A percentile compares a stretch with the other conserved stretches of the same genome.
Evolutionary conservation across 2,329 filamentous ascomycete genomes (phyloP).

Genomic region (Lecanicillium sp.): DNA sequence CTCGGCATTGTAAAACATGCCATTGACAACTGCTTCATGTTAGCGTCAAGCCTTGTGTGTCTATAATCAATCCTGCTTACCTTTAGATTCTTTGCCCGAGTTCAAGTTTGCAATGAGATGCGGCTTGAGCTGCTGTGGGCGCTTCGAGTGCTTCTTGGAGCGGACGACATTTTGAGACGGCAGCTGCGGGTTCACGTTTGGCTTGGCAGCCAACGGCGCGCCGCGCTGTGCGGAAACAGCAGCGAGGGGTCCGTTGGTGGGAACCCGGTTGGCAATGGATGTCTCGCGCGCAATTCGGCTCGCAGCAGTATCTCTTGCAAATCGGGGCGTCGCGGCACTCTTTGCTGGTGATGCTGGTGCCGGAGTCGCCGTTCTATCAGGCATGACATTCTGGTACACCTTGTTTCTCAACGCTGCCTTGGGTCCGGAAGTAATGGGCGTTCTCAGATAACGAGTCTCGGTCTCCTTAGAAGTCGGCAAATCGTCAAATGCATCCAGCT

Average conservation of each 20-base stretch:
- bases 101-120: conserved; percentile 83
- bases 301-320: conserved; percentile 58
- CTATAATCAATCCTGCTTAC: conserved; percentile 45
- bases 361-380: conserved; percentile 44
- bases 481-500: conserved; percentile 91
- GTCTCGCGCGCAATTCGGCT: conserved; percentile 59
- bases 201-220: conserved; percentile 42
- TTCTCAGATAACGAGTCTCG: conserved; percentile 77
- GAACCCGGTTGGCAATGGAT: conserved; percentile 50
- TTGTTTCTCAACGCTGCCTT: conserved; percentile 54
- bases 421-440: conserved; percentile 62
- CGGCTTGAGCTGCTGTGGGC: conserved; percentile 64
- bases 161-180: conserved; percentile 31
- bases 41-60: not conserved
- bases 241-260: conserved; percentile 44
- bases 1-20: conserved; percentile 90
- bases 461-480: conserved; percentile 76
- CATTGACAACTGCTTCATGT: conserved; percentile 63
- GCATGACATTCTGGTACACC: conserved; percentile 45
- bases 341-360: conserved; percentile 51
- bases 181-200: conserved; percentile 35
- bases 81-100: conserved; percentile 64
- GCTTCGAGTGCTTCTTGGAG: conserved; percentile 50
- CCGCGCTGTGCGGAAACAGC: conserved; percentile 49
- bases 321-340: conserved; percentile 42